Evolutionary conservation across 192 early-diverging fungal species (phyloP).

Genomic region (Irineochytrium annulatum): DNA sequence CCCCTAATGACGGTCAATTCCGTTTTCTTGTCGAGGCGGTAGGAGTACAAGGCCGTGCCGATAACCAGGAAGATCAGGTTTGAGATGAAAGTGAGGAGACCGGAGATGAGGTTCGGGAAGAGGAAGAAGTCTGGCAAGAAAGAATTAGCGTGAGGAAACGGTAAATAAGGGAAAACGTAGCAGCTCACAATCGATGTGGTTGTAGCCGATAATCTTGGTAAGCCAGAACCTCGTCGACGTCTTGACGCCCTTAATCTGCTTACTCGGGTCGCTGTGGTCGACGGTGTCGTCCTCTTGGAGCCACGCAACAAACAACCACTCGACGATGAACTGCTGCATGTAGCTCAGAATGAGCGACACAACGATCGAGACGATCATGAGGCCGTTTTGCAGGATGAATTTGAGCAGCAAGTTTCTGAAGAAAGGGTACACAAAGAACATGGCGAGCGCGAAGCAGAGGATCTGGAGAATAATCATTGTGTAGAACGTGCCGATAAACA

Average conservation of each 20-base stretch:
- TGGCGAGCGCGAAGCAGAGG: neutral
- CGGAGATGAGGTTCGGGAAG: constrained; percentile 10
- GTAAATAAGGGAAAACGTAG: neutral
- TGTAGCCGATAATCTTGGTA: neutral
- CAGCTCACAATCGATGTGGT: constrained; percentile 13
- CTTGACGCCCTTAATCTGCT: neutral
- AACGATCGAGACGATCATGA: constrained; percentile 1
- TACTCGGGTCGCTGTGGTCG: neutral
- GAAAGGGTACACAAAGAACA: neutral
- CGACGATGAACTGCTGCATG: neutral
- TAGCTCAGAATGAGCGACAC: neutral
- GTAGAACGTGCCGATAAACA: constrained; percentile 3
- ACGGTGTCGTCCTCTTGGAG: constrained; percentile 1
- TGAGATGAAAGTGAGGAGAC: neutral
- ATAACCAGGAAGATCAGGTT: neutral
- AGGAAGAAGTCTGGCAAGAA: neutral
- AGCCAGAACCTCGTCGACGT: constrained; percentile 8
- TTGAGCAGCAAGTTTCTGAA: neutral
- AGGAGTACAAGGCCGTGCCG: constrained; percentile 8
- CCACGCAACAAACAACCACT: constrained; percentile 2
- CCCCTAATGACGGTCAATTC: neutral
- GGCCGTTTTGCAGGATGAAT: constrained; percentile 10
- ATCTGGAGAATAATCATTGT: neutral
- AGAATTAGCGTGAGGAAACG: neutral
- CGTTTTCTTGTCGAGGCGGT: constrained; percentile 12